Evolutionary conservation across 176 grass and related monocot species (phyloP).

Genomic region (Phragmites australis): DNA sequence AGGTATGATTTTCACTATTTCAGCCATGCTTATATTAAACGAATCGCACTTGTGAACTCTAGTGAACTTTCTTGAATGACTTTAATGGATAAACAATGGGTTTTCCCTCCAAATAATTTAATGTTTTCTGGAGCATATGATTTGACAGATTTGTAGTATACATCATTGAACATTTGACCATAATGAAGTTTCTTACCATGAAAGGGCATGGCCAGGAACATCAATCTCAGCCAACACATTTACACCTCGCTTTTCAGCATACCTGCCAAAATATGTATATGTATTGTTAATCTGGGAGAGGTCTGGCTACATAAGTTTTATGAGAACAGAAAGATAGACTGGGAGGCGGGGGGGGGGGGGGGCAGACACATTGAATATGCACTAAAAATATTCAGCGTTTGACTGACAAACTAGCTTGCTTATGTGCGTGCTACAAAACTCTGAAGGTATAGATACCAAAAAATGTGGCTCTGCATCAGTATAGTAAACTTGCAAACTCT

Average conservation of each 20-base stretch:
- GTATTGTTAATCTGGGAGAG: neutral
- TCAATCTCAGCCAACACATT: constrained; percentile 98
- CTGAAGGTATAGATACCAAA: neutral
- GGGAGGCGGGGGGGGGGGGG: no score
- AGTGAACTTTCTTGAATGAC: neutral
- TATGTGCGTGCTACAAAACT: neutral
- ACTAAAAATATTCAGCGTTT: constrained; percentile 7
- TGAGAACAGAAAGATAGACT: neutral
- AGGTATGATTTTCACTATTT: constrained; percentile 33
- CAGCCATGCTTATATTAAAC: constrained; percentile 29
- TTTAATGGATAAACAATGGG: constrained; percentile 13
- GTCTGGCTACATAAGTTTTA: constrained; percentile 30
- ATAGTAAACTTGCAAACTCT: neutral
- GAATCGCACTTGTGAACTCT: neutral
- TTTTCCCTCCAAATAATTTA: constrained; percentile 1
- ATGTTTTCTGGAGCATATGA: neutral
- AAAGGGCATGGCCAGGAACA: constrained; percentile 88
- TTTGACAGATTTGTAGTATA: neutral
- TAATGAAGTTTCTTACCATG: constrained; percentile 62
- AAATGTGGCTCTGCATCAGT: neutral
- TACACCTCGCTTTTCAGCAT: constrained; percentile 80
- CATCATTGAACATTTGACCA: constrained; percentile 19
- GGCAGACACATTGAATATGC: neutral
- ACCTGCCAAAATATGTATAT: constrained; percentile 54
- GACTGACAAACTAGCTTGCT: neutral